These are phyloP conservation scores for Citrus sinensis DNA, from an alignment of 345 rosid species.

Conservation along the genomic window DNA sequence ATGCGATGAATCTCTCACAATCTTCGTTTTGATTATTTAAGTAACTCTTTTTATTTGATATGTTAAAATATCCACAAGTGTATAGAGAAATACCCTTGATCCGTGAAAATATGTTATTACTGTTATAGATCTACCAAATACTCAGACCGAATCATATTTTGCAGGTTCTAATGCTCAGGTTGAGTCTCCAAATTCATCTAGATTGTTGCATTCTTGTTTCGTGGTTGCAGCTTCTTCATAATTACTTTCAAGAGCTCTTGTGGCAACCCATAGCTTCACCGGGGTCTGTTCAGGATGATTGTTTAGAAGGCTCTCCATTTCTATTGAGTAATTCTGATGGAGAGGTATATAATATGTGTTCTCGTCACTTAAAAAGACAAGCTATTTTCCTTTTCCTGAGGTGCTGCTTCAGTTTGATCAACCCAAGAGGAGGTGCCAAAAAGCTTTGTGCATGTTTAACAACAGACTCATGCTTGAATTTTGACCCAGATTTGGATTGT, in stretches of 20 bases:
- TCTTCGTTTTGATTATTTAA: neutral
- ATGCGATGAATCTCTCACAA: neutral
- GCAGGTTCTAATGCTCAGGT: slow-evolving; percentile 82
- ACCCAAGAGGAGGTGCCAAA: slow-evolving; percentile 30
- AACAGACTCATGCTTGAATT: slow-evolving; percentile 20
- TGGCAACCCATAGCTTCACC: slow-evolving; percentile 29
- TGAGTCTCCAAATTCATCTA: slow-evolving; percentile 46
- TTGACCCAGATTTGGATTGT: slow-evolving; percentile 21
- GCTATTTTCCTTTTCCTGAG: slow-evolving; percentile 65
- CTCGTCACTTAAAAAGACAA: slow-evolving; percentile 60
- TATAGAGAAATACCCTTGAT: neutral
- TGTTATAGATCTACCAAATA: neutral
- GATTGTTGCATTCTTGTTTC: slow-evolving; percentile 36
- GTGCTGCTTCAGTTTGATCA: slow-evolving; percentile 59
- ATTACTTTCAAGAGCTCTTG: slow-evolving; percentile 54
- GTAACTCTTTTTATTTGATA: neutral
- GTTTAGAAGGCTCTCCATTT: slow-evolving; percentile 85
- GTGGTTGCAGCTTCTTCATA: slow-evolving; percentile 75
- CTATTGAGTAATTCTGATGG: slow-evolving; percentile 35
- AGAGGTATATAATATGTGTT: slow-evolving; percentile 23
- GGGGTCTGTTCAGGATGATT: slow-evolving; percentile 31
- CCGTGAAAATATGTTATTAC: neutral
- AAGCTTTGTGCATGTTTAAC: slow-evolving; percentile 29
- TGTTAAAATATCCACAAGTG: neutral
- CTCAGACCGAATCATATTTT: slow-evolving; percentile 7